Evolutionary conservation across 768 basidiomycete genomes (phyloP).

Genomic region (Suillus subaureus): DNA sequence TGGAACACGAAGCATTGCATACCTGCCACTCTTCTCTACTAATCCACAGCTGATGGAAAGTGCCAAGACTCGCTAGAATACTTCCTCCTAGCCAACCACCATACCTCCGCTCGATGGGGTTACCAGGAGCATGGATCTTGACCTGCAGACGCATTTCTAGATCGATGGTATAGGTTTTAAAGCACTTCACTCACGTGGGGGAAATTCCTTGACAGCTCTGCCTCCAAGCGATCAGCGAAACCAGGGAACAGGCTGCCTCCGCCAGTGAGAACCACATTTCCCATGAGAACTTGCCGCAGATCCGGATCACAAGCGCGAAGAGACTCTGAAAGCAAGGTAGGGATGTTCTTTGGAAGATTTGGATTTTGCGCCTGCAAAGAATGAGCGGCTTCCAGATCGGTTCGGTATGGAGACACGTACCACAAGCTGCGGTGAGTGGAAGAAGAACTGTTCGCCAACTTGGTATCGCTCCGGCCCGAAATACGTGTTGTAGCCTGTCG

Average conservation of each 20-base stretch:
- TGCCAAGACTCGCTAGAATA: slow-evolving; percentile 92
- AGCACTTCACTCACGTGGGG: slow-evolving; percentile 63
- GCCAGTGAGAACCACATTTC: slow-evolving; percentile 95
- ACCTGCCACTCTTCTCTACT: slow-evolving; percentile 94
- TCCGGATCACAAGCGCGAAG: slow-evolving; percentile 90
- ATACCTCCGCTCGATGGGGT: slow-evolving; percentile 86
- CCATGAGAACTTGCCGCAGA: slow-evolving; percentile 84
- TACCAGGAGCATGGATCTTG: slow-evolving; percentile 92
- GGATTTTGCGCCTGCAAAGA: slow-evolving; percentile 52
- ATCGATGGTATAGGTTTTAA: slow-evolving; percentile 1
- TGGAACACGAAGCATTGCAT: slow-evolving; percentile 21
- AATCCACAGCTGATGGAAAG: slow-evolving; percentile 98
- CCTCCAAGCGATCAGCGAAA: slow-evolving; percentile 78
- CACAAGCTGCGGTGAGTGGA: slow-evolving; percentile 59
- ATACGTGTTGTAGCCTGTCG: slow-evolving; percentile 85
- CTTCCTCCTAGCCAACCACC: slow-evolving; percentile 96
- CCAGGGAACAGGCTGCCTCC: slow-evolving; percentile 89
- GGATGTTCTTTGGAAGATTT: slow-evolving; percentile 73
- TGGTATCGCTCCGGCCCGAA: slow-evolving; percentile 82
- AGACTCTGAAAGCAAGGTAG: slow-evolving; percentile 73
- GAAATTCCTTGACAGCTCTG: slow-evolving; percentile 74
- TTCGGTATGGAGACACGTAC: slow-evolving; percentile 36
- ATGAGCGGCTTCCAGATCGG: slow-evolving; percentile 7
- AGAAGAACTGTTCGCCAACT: slow-evolving; percentile 90
- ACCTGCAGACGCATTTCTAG: slow-evolving; percentile 49